These are phyloP conservation scores for Aspergillus cavernicola DNA, from an alignment of 495 filamentous ascomycete species.

Conservation along the genomic window DNA sequence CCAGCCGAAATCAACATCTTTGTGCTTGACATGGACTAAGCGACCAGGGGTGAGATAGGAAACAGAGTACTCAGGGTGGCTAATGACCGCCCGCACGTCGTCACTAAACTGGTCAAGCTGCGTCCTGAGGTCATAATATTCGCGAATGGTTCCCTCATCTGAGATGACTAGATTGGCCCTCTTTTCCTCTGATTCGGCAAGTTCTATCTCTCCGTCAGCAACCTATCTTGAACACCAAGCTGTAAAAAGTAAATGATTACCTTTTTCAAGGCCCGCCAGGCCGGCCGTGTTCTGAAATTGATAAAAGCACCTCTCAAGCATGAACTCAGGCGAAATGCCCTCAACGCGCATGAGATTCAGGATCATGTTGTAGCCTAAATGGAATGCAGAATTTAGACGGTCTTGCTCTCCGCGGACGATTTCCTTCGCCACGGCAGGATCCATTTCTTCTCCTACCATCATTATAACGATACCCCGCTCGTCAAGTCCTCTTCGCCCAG, in stretches of 20 bases:
- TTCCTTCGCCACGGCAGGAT: slow-evolving; percentile 85
- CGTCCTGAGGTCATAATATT: slow-evolving; percentile 84
- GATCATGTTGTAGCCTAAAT: slow-evolving; percentile 99
- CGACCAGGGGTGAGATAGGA: slow-evolving; percentile 79
- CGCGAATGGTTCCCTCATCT: slow-evolving; percentile 82
- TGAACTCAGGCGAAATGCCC: slow-evolving; percentile 92
- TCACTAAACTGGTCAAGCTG: slow-evolving; percentile 76
- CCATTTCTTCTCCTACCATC: slow-evolving; percentile 97
- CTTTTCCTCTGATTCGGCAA: slow-evolving; percentile 68
- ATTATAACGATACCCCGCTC: slow-evolving; percentile 98
- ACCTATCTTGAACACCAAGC: background rate
- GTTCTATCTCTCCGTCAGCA: slow-evolving; percentile 48
- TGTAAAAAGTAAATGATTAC: slow-evolving; percentile 26
- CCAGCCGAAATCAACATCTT: slow-evolving; percentile 86
- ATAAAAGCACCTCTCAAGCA: slow-evolving; percentile 95
- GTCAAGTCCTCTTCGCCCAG: slow-evolving; percentile 93
- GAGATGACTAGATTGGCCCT: slow-evolving; percentile 67
- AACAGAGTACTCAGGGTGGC: slow-evolving; percentile 78
- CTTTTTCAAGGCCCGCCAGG: slow-evolving; percentile 73
- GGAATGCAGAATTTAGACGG: slow-evolving; percentile 93
- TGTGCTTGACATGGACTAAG: slow-evolving; percentile 75
- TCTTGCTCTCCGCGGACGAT: slow-evolving; percentile 97
- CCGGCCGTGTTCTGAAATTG: slow-evolving; percentile 94
- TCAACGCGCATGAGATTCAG: slow-evolving; percentile 93
- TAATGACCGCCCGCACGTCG: slow-evolving; percentile 84